phyloP scores from a whole-genome alignment of 1,139 yeast species.

The Lodderomyces metapsilosis region DNA sequence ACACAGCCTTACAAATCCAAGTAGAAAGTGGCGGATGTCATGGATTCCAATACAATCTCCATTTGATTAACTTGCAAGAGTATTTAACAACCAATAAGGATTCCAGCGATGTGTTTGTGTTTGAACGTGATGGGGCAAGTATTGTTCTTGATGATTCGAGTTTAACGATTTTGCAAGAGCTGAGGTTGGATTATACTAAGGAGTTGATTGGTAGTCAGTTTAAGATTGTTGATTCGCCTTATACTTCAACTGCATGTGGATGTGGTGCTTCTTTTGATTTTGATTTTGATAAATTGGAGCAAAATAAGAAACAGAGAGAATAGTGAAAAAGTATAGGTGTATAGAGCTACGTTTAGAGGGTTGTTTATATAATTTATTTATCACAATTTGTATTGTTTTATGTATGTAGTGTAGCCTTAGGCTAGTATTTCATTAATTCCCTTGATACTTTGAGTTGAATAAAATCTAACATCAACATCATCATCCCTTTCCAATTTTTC shows the following conservation, averaged over 20 bases:
- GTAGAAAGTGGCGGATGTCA: slow-evolving; percentile 99
- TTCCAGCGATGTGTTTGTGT: slow-evolving; percentile 50
- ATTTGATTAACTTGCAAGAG: slow-evolving; percentile 51
- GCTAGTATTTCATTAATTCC: slow-evolving; percentile 28
- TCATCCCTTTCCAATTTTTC: slow-evolving; percentile 65
- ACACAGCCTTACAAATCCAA: slow-evolving; percentile 66
- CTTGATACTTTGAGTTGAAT: slow-evolving; percentile 63
- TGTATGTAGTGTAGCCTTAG: no score
- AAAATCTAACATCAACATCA: slow-evolving; percentile 89
- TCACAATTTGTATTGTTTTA: neutral
- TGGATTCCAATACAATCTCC: slow-evolving; percentile 87
- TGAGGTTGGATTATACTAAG: slow-evolving; percentile 84
- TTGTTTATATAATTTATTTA: neutral
- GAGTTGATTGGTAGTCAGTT: slow-evolving; percentile 95
- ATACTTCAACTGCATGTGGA: slow-evolving; percentile 90
- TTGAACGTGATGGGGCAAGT: slow-evolving; percentile 61
- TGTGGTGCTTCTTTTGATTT: slow-evolving; percentile 95
- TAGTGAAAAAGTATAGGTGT: neutral
- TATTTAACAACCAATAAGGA: slow-evolving; percentile 40
- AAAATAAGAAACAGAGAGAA: slow-evolving; percentile 15
- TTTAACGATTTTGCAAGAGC: slow-evolving; percentile 77
- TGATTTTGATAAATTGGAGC: slow-evolving; percentile 58
- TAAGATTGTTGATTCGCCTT: slow-evolving; percentile 86
- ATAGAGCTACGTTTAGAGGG: neutral
- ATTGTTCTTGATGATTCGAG: slow-evolving; percentile 81